phyloP scores from a whole-genome alignment of 345 rosid genomes.

The Rhizophora apiculata region DNA sequence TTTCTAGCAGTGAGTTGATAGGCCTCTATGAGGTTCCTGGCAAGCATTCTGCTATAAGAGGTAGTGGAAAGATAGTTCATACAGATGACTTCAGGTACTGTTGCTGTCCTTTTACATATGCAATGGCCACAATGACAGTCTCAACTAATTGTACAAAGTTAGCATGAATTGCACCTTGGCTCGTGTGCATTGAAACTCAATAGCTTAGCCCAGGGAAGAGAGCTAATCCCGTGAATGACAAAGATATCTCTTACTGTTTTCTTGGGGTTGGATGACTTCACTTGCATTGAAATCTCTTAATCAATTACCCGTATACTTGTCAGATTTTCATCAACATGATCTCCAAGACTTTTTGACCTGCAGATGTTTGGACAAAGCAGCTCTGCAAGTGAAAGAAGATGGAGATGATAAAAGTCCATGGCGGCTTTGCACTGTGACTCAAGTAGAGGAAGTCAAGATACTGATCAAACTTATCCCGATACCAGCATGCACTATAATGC shows the following conservation, averaged over 20 bases:
- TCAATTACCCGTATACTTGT: too few species aligned
- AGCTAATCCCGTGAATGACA: not conserved
- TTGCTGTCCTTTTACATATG: not conserved
- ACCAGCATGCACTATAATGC: slow-evolving; percentile 73
- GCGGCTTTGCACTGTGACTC: slow-evolving; percentile 89
- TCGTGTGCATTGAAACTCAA: too few species aligned
- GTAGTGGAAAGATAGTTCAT: slow-evolving; percentile 76
- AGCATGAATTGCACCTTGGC: not conserved
- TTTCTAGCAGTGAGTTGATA: slow-evolving; percentile 61
- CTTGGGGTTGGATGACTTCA: not conserved
- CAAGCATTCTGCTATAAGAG: slow-evolving; percentile 66
- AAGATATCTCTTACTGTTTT: not conserved
- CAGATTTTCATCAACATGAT: too few species aligned
- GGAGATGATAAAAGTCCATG: slow-evolving; percentile 64
- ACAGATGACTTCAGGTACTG: slow-evolving; percentile 61
- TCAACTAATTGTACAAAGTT: not conserved
- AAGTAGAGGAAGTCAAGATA: slow-evolving; percentile 92
- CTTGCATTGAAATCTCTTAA: too few species aligned
- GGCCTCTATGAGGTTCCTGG: slow-evolving; percentile 84
- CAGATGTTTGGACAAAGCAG: slow-evolving; percentile 91
- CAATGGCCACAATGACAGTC: not conserved
- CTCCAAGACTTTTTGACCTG: not conserved
- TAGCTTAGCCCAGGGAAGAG: not conserved
- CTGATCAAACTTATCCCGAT: slow-evolving; percentile 68
- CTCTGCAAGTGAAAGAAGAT: slow-evolving; percentile 76